Conservation (phyloP, 2,329 filamentous ascomycete species). For the Bipolaris gigantea region DNA sequence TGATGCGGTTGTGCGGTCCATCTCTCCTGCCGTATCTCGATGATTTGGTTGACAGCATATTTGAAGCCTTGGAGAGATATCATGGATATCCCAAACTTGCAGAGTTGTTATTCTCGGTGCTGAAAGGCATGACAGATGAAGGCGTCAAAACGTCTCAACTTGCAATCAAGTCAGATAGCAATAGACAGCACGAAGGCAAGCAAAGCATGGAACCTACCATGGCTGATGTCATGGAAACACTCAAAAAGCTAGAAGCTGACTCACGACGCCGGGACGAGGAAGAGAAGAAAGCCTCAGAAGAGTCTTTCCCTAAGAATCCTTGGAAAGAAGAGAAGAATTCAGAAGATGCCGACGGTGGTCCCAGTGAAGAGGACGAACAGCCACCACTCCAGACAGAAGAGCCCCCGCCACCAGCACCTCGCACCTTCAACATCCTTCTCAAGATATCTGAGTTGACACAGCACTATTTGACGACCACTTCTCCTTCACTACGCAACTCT, state of each 20-base stretch:
- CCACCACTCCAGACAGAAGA: conserved; percentile 39
- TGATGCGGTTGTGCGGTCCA: conserved; percentile 84
- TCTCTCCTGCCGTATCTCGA: conserved; percentile 84
- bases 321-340: conserved; percentile 40
- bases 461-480: conserved; percentile 85
- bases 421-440: conserved; percentile 78
- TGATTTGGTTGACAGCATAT: conserved; percentile 87
- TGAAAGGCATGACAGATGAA: conserved; percentile 82
- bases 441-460: conserved; percentile 83
- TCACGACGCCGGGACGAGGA: conserved; percentile 29
- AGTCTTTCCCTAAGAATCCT: conserved; percentile 34
- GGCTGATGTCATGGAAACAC: conserved; percentile 27
- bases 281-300: conserved; percentile 19
- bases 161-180: conserved; percentile 33
- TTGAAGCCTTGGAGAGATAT: conserved; percentile 89
- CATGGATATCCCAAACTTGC: conserved; percentile 89
- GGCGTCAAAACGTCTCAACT: conserved; percentile 64
- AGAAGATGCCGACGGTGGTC: conserved; percentile 39
- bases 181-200: neutral
- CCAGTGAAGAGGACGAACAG: conserved; percentile 36
- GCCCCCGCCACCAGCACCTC: conserved; percentile 67
- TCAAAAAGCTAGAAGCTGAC: conserved; percentile 42
- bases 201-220: conserved; percentile 16
- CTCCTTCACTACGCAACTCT: conserved; percentile 74
- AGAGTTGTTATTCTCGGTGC: conserved; percentile 78